Evolutionary conservation across 257 asterid species (phyloP).

Genomic region (Solanum sejunctum): DNA sequence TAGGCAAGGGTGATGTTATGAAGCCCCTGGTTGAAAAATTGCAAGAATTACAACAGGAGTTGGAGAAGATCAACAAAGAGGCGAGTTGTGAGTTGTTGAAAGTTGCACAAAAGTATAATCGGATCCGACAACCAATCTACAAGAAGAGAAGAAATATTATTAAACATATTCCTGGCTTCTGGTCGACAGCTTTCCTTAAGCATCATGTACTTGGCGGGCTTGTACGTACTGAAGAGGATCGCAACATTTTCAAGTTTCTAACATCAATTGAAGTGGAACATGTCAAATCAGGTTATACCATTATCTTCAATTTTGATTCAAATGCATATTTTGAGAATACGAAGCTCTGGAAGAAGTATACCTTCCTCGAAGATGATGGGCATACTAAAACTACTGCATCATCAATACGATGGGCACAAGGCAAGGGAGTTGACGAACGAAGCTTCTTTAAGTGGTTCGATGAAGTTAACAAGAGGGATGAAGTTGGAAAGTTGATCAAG

Average conservation of each 20-base stretch:
- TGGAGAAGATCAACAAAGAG: conserved; percentile 57
- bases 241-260: conserved; percentile 41
- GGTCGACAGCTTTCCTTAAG: conserved; percentile 85
- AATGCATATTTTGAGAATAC: conserved; percentile 70
- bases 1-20: not conserved
- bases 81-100: conserved; percentile 81
- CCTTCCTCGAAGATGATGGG: too few species aligned
- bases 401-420: not conserved
- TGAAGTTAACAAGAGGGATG: not conserved
- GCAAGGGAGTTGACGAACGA: not conserved
- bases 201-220: conserved; percentile 80
- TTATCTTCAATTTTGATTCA: conserved; percentile 54
- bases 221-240: conserved; percentile 78
- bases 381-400: not conserved
- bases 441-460: not conserved
- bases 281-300: conserved; percentile 78
- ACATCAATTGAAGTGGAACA: conserved; percentile 71
- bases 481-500: not conserved
- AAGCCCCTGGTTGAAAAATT: not conserved
- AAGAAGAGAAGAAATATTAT: conserved; percentile 59
- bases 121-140: conserved; percentile 69
- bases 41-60: not conserved
- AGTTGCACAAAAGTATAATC: conserved; percentile 80
- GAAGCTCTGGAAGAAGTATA: conserved; percentile 52
- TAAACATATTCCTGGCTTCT: conserved; percentile 74